phyloP scores from a whole-genome alignment of 2,329 filamentous ascomycete species.

The Phoma herbarum region DNA sequence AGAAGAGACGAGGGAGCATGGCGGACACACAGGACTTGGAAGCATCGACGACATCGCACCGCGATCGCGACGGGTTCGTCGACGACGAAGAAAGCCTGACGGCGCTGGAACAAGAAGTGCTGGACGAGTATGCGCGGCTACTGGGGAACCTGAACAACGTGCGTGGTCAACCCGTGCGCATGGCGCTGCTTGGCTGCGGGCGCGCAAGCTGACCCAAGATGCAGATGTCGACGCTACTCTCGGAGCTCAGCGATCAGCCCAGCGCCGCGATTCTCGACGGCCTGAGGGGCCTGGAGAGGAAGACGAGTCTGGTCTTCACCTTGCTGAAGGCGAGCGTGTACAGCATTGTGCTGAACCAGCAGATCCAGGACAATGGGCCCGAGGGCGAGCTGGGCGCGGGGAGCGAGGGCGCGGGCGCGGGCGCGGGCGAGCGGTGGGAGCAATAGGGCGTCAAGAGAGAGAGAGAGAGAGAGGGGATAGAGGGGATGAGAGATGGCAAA shows the following conservation, averaged over 20 bases:
- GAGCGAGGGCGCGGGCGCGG: no score
- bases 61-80: slow-evolving; percentile 14
- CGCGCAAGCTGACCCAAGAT: no score
- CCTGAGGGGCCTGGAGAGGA: slow-evolving; percentile 86
- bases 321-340: slow-evolving; percentile 98
- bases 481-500: background rate
- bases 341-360: slow-evolving; percentile 97
- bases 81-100: slow-evolving; percentile 59
- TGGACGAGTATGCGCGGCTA: slow-evolving; percentile 90
- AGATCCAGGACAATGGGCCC: slow-evolving; percentile 57
- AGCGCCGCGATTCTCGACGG: slow-evolving; percentile 82
- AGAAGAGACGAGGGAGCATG: slow-evolving; percentile 20
- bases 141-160: slow-evolving; percentile 93
- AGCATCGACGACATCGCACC: slow-evolving; percentile 31
- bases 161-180: no score
- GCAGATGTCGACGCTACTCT: slow-evolving; percentile 67
- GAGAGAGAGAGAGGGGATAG: background rate
- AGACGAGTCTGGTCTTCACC: slow-evolving; percentile 94
- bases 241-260: slow-evolving; percentile 70
- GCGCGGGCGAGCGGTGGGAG: background rate
- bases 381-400: slow-evolving; percentile 37
- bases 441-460: background rate
- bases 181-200: no score
- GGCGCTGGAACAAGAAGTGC: slow-evolving; percentile 88
- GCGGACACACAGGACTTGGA: slow-evolving; percentile 25